Evolutionary conservation across 139 green algal genomes (phyloP).

Genomic region (Dunaliella sp.): DNA sequence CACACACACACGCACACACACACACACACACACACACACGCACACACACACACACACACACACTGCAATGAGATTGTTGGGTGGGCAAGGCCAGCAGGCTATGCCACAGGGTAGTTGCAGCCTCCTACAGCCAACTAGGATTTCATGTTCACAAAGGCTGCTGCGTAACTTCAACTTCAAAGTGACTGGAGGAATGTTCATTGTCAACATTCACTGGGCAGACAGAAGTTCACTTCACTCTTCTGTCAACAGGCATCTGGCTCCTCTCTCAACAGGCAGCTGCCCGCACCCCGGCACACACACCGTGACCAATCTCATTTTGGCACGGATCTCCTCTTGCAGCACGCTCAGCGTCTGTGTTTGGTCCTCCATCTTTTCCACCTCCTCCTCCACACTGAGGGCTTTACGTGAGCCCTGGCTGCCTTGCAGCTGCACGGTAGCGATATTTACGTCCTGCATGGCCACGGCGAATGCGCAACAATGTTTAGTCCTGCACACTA

Average conservation of each 20-base stretch:
- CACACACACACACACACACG: background rate
- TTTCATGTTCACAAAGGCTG: background rate
- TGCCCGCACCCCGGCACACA: too few species aligned
- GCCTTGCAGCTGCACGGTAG: too few species aligned
- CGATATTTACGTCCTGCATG: too few species aligned
- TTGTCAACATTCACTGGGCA: background rate
- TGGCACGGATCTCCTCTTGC: background rate
- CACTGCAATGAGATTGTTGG: background rate
- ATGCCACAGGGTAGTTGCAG: background rate
- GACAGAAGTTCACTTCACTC: background rate
- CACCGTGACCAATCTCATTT: background rate
- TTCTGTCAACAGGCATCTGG: too few species aligned
- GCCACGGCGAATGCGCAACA: background rate
- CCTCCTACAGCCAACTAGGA: background rate
- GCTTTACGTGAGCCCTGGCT: background rate
- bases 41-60: background rate
- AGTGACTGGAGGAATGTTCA: too few species aligned
- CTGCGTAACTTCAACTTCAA: background rate
- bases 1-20: background rate
- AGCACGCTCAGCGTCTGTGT: background rate
- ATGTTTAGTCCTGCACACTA: background rate
- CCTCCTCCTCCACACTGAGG: background rate
- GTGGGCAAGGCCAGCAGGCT: background rate
- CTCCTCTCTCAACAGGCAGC: too few species aligned
- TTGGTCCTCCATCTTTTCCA: background rate